Conservation (phyloP, 371 early-diverging fungal species). For the Fennellomyces sp. region DNA sequence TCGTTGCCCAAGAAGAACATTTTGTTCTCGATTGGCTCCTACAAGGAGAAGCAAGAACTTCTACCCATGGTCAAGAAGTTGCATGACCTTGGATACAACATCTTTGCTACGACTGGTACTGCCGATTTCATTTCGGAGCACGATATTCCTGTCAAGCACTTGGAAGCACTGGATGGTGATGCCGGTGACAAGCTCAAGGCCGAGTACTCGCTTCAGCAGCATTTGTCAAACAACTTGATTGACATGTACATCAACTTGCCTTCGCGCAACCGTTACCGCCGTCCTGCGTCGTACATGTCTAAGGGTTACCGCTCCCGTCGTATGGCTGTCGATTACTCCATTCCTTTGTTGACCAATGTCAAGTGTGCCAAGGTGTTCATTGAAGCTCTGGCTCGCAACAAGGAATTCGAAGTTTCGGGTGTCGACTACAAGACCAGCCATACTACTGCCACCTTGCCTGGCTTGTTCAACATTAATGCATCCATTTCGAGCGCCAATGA, state of each 20-base stretch:
- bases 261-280: slow-evolving; percentile 92
- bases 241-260: slow-evolving; percentile 98
- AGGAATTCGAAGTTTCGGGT: slow-evolving; percentile 72
- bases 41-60: slow-evolving; percentile 94
- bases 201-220: slow-evolving; percentile 92
- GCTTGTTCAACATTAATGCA: slow-evolving; percentile 82
- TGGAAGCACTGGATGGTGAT: slow-evolving; percentile 73
- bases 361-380: slow-evolving; percentile 97
- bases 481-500: slow-evolving; percentile 57
- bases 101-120: slow-evolving; percentile 95
- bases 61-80: slow-evolving; percentile 83
- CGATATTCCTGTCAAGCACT: slow-evolving; percentile 86
- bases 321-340: slow-evolving; percentile 95
- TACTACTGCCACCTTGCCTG: slow-evolving; percentile 82
- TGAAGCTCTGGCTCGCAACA: slow-evolving; percentile 87
- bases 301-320: slow-evolving; percentile 94
- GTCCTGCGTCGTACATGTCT: slow-evolving; percentile 94
- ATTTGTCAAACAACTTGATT: slow-evolving; percentile 94
- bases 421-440: slow-evolving; percentile 91
- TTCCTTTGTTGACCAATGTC: slow-evolving; percentile 96
- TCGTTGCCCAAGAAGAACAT: slow-evolving; percentile 90
- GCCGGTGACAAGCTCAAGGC: slow-evolving; percentile 66
- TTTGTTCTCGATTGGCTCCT: slow-evolving; percentile 91
- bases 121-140: slow-evolving; percentile 95
- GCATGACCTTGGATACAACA: slow-evolving; percentile 81